These are phyloP conservation scores for Penicillium tannophilum DNA, from an alignment of 495 filamentous ascomycete genomes.

Conservation along the genomic window DNA sequence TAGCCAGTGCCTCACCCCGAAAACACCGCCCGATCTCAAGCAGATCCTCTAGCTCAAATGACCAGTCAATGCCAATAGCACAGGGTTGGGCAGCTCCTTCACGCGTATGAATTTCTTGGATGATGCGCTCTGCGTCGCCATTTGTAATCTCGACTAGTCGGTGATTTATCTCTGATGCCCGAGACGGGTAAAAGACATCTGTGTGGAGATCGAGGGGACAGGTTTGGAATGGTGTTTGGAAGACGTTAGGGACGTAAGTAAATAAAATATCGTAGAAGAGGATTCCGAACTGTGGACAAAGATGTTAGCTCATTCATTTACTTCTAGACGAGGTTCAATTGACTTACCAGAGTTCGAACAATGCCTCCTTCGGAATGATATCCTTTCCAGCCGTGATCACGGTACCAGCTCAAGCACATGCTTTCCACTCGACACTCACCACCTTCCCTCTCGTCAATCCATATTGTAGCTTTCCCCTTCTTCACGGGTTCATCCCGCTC, in stretches of 20 bases:
- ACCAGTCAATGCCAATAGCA: constrained; percentile 89
- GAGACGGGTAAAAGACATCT: constrained; percentile 85
- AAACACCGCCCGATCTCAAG: constrained; percentile 82
- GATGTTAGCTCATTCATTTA: background rate
- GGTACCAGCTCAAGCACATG: constrained; percentile 90
- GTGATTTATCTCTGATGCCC: constrained; percentile 86
- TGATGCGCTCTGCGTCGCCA: constrained; percentile 66
- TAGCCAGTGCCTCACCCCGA: constrained; percentile 73
- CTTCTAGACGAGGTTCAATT: background rate
- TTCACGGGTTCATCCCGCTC: constrained; percentile 51
- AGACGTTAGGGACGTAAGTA: constrained; percentile 92
- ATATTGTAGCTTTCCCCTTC: constrained; percentile 73
- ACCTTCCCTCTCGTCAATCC: constrained; percentile 74
- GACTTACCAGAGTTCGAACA: constrained; percentile 70
- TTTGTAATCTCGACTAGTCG: constrained; percentile 83
- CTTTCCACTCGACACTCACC: constrained; percentile 82
- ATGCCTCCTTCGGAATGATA: constrained; percentile 93
- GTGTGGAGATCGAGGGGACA: constrained; percentile 92
- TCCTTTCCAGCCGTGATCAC: constrained; percentile 84
- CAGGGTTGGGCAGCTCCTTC: constrained; percentile 73
- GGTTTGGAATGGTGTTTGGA: constrained; percentile 92
- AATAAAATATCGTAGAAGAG: constrained; percentile 95
- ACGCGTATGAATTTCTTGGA: constrained; percentile 64
- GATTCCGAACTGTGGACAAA: constrained; percentile 63
- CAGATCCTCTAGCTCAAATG: constrained; percentile 78